Base-by-base conservation (phyloP, 352 stramenopile species). In the Globisporangium mamillatum region DNA sequence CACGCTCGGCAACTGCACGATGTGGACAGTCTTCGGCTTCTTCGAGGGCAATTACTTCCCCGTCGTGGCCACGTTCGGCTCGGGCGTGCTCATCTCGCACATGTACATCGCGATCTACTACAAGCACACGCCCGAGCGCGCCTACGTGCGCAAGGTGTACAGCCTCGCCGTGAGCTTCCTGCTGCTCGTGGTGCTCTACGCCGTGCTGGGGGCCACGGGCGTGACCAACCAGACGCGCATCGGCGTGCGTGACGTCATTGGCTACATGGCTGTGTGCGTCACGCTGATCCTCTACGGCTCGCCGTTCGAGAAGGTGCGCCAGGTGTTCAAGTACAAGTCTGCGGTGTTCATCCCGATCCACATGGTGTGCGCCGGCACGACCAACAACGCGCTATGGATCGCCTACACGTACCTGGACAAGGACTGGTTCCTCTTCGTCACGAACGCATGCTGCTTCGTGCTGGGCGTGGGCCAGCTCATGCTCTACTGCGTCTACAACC, bases 331-430 rank as follows among this genome's bases (percentile, higher is more conserved):
- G 68, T 76, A 77, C 75, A 78, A 77, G 48, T 84, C 76, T 10
- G 78, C 78, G 0, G 72, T 81, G 38, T 81, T 82, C 70, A 75
- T 90, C 44, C 74, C 78, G 18, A 81, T 88, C 52, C 72, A 86
- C 70, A 82, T 90, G 74, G 73, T 90, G 20, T 60, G 71, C 54
- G 78, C 76, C 12, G 79, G 78, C 53, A 80, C 75, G 24, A 73
- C 79, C 69, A 90, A 85, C 73, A 88, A 88, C 70, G 58, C 71
- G 18, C 74, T 84, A 63, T 88, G 81, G 79, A 75, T 87, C 70
- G 73, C 66, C 22, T 88, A 87, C 76, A 75, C 70, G 20, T 60
- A 64, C 4, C 70, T 89, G 57, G 67, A 72, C 24, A 50, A 59
- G 0, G 63, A 85, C 29, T 83, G 73, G 80, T 82, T 90, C 64